Conservation (phyloP, 352 stramenopile genomes). For the Aphanomyces invadans region DNA sequence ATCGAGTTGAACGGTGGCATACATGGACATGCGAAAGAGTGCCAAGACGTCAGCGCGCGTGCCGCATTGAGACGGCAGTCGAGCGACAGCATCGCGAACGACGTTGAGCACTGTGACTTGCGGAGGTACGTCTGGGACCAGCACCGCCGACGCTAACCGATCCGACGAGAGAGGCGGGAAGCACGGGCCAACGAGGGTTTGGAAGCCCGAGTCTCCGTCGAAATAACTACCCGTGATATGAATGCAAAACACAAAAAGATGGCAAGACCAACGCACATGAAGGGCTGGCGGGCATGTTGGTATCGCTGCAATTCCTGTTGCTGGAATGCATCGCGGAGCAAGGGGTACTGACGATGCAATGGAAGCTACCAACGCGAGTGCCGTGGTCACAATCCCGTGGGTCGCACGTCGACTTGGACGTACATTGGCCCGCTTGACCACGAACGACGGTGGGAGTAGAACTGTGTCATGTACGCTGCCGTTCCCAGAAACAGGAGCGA, state of each 20-base stretch:
- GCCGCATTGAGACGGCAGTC: constrained; percentile 1
- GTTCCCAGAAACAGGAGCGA: background rate
- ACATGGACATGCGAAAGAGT: constrained; percentile 21
- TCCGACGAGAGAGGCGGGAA: background rate
- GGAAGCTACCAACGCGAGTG: background rate
- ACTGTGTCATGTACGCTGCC: background rate
- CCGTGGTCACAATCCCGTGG: too few relatives aligned
- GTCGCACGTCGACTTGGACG: too few relatives aligned
- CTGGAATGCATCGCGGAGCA: constrained; percentile 7
- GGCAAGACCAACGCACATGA: constrained; percentile 3
- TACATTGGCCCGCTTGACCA: constrained; percentile 1
- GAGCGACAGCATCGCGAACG: constrained; percentile 11
- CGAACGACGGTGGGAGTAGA: background rate
- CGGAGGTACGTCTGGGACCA: constrained; percentile 7
- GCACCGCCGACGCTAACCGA: background rate
- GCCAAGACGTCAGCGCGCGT: constrained; percentile 17
- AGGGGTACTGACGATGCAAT: background rate
- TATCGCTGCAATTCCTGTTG: constrained; percentile 19
- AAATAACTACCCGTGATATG: constrained; percentile 3
- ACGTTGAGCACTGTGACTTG: constrained; percentile 11
- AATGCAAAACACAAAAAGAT: background rate
- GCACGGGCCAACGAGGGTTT: constrained; percentile 10
- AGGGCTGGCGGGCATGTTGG: background rate
- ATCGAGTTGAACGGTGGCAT: background rate
- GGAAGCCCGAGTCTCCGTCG: background rate